Evolutionary conservation across 805 yeast genomes (phyloP).

Genomic region (Candida dajiaensis): DNA sequence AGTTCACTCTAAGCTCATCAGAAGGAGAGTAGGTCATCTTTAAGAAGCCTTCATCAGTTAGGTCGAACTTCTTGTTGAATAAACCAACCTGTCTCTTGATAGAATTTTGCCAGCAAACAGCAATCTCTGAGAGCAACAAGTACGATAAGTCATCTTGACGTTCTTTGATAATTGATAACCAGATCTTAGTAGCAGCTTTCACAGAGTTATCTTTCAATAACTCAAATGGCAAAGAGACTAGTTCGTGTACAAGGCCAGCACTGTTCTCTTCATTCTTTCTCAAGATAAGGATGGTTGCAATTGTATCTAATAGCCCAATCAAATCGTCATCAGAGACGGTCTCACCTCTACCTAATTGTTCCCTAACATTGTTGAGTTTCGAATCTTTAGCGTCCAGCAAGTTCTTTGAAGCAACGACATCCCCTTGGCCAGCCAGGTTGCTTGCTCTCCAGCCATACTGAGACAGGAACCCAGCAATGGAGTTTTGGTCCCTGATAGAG

Average conservation of each 20-base stretch:
- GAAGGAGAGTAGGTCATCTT: constrained; percentile 90
- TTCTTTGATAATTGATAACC: constrained; percentile 76
- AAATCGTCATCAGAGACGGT: constrained; percentile 28
- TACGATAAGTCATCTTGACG: constrained; percentile 50
- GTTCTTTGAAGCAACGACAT: constrained; percentile 16
- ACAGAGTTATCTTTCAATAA: constrained; percentile 55
- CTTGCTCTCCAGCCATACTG: constrained; percentile 69
- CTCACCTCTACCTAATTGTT: constrained; percentile 13
- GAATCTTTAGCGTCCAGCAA: constrained; percentile 14
- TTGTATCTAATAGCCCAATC: constrained; percentile 37
- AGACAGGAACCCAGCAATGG: constrained; percentile 67
- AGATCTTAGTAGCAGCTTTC: constrained; percentile 62
- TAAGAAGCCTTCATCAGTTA: constrained; percentile 51
- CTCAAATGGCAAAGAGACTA: constrained; percentile 68
- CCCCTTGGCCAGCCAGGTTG: constrained; percentile 27
- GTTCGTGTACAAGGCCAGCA: constrained; percentile 35
- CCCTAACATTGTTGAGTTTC: constrained; percentile 18
- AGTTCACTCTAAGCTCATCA: constrained; percentile 51
- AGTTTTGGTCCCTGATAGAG: constrained; percentile 38
- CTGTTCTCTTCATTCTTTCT: constrained; percentile 27
- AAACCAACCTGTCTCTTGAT: constrained; percentile 58
- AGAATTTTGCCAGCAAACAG: constrained; percentile 62
- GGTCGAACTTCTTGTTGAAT: constrained; percentile 51
- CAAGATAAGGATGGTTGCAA: constrained; percentile 36
- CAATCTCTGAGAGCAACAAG: constrained; percentile 62